Evolutionary conservation across 257 asterid species (phyloP).

Genomic region (Lavandula angustifolia): DNA sequence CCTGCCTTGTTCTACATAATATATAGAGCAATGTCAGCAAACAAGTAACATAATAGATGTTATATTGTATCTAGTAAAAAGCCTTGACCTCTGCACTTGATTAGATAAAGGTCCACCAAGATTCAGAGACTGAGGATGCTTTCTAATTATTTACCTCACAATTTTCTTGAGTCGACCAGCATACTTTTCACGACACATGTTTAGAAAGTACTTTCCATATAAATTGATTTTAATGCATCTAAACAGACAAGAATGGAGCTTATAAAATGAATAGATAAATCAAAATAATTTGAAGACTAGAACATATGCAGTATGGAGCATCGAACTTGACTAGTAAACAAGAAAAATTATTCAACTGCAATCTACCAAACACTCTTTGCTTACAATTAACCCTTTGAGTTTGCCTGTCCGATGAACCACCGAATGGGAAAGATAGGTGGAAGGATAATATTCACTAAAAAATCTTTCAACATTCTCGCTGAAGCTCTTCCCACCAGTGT

Average conservation of each 20-base stretch:
- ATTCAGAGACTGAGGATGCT: slow-evolving; percentile 19
- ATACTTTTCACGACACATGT: slow-evolving; percentile 7
- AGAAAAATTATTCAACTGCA: slow-evolving; percentile 20
- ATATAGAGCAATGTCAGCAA: slow-evolving; percentile 32
- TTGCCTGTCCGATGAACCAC: slow-evolving; percentile 74
- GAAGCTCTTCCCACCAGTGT: slow-evolving; percentile 59
- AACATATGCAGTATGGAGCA: slow-evolving; percentile 4
- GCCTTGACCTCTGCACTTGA: slow-evolving; percentile 3
- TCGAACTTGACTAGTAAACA: slow-evolving; percentile 16
- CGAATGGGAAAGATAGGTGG: slow-evolving; percentile 87
- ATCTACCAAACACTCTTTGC: slow-evolving; percentile 37
- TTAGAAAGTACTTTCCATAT: background rate
- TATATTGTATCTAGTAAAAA: slow-evolving; percentile 27
- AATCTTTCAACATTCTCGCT: slow-evolving; percentile 77
- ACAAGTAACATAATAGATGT: slow-evolving; percentile 13
- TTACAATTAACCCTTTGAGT: slow-evolving; percentile 77
- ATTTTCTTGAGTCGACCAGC: slow-evolving; percentile 1
- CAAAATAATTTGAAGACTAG: background rate
- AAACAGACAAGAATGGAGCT: slow-evolving; percentile 21
- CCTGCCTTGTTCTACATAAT: slow-evolving; percentile 63
- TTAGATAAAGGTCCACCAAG: slow-evolving; percentile 1
- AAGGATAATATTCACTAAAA: slow-evolving; percentile 73
- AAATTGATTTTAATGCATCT: slow-evolving; percentile 15
- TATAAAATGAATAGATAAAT: slow-evolving; percentile 6
- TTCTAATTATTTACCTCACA: slow-evolving; percentile 1